phyloP scores from a whole-genome alignment of 768 basidiomycete species.

The Boletus edulis region DNA sequence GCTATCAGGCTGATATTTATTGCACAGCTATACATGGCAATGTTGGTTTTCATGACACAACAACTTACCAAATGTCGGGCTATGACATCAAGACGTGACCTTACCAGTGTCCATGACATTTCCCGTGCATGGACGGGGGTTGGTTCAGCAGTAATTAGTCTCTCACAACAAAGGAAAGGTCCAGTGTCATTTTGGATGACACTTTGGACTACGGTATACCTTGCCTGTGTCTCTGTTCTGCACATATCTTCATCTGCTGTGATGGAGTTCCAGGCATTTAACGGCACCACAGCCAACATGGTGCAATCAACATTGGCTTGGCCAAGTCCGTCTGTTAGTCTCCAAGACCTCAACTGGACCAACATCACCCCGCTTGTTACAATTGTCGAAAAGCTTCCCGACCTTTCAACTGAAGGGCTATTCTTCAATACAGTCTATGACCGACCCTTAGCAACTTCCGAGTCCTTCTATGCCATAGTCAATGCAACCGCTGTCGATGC shows the following conservation, averaged over 20 bases:
- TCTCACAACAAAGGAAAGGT: neutral
- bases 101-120: neutral
- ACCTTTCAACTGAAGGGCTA: neutral
- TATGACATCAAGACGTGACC: neutral
- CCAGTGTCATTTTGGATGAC: neutral
- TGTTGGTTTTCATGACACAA: neutral
- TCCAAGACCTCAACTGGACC: neutral
- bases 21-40: neutral
- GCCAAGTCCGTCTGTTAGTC: neutral
- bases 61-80: neutral
- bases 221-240: neutral
- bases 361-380: neutral
- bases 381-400: neutral
- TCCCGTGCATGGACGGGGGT: neutral
- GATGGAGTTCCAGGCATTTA: neutral
- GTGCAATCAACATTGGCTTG: neutral
- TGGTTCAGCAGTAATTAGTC: neutral
- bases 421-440: neutral
- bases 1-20: too few species aligned
- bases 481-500: neutral
- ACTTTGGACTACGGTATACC: neutral
- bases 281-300: neutral
- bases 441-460: neutral
- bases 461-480: neutral
- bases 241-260: neutral